Base-by-base conservation (phyloP, 306 rosid genomes). In the Fragaria vesca region DNA sequence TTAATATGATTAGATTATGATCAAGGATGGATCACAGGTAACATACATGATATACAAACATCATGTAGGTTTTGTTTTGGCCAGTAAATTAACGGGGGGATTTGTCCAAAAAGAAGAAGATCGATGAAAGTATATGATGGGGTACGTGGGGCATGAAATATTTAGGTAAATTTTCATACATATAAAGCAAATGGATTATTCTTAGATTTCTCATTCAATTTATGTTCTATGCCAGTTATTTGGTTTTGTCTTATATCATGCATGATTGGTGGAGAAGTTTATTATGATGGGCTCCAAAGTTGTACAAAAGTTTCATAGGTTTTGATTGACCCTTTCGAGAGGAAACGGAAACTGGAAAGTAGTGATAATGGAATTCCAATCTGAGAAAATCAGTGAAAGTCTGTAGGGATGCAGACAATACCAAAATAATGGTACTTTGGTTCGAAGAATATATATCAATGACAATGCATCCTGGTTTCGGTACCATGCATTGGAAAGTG, bases 311-410 rank as follows among this genome's bases (percentile, higher is more conserved):
- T 17, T 7, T 65, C 45, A 12, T 5, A 32, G 24, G 45, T 34
- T 65, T 32, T 32, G 69, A 16, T 17, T 1, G 45, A 63, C 43
- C 10, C 21, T 63, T 32, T 6, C 17, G 21, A 63, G 69, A 63
- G 69, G 43, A 65, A 65, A 65, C 7, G 43, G n/a, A 63, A 63
- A 63, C 69, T 13, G 69, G 46, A 63, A 63, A 63, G 69, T 32
- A 0, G n/a, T 63, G 15, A 30, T 63, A 63, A 32, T 63, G 42
- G n/a, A 63, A 65, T 17, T 30, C 24, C 46, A 34, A 65, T 34
- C 12, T 63, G 24, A 63, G 38, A 32, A 34, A 63, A 30, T 63
- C 43, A 63, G 69, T 63, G 69, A 17, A 34, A 30, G 69, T 7
- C 16, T 63, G 69, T 6, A 16, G 69, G 45, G 9, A 61, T 61